Base-by-base conservation (phyloP, 73 alveolate species). In the Halteria grandinella region DNA sequence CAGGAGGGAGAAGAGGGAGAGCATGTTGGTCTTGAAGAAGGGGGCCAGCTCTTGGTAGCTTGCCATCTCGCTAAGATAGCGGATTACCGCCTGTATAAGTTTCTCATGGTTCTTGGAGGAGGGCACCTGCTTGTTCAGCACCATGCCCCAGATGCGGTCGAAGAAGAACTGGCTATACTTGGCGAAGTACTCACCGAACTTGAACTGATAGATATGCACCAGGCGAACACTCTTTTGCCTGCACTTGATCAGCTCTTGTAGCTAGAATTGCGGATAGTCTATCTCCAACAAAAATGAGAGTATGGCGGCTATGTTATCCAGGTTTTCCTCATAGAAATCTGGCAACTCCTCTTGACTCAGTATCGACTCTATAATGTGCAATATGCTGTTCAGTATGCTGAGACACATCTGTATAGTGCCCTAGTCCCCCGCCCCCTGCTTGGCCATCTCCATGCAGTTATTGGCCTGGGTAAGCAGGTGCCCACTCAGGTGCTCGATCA, bases 311-410 rank as follows among this genome's bases (percentile, higher is more conserved):
- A 77, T 40, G 10, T 20, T 17, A 10, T 28, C 64, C 25, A 57
- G 24, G 43, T 48, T 37, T n/a, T 77, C 88, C 12, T 34, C 73
- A 62, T 58, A 77, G 63, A 60, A 77, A 31, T 77, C 88, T 43
- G 77, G 88, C 6, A 57, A 64, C 63, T 77, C 88, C 34, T 77
- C 88, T 24, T 77, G 63, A 29, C 58, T 54, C 18, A 40, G 24
- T 17, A 77, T 32, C 2, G 80, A 57, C 49, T 50, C 60, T 48
- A 77, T 34, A 17, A 77, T 63, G 40, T 77, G 52, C 21, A 73
- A 52, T 3, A 54, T 55, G 17, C 75, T 37, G 34, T 63, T 77
- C 49, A 77, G 43, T n/a, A 50, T 29, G 55, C 36, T 15, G 29
- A 66, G 47, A 5, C 28, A 45, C 15, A 66, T 66, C 25, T 25